A percentile compares a stretch with the other conserved stretches of the same genome.
phyloP scores from a whole-genome alignment of 1,284 basidiomycete genomes.

The Ceratobasidium sp. region DNA sequence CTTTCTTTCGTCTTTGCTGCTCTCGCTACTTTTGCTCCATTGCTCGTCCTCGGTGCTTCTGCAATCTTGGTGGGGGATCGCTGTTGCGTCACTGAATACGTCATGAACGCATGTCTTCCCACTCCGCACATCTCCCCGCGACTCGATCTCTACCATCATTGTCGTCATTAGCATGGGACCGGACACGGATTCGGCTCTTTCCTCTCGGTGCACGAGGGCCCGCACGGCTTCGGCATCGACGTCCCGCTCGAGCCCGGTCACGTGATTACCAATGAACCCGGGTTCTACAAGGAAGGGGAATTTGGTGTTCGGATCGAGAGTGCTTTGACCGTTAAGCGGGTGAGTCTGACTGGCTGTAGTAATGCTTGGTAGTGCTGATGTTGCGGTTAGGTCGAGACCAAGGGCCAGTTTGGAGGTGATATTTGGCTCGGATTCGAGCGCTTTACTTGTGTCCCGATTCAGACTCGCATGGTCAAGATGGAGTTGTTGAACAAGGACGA shows the following conservation, averaged over 20 bases:
- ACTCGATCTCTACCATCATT: slow-evolving; percentile 41
- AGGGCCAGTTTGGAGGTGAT: slow-evolving; percentile 72
- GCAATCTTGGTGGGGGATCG: slow-evolving; percentile 32
- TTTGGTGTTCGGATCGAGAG: slow-evolving; percentile 94
- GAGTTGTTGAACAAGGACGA: slow-evolving; percentile 84
- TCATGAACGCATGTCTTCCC: slow-evolving; percentile 44
- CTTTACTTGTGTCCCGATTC: slow-evolving; percentile 87
- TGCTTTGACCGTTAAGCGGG: slow-evolving; percentile 71
- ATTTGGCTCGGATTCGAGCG: slow-evolving; percentile 88
- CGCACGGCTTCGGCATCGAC: slow-evolving; percentile 70
- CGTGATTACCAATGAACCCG: slow-evolving; percentile 88
- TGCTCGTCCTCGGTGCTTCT: background rate
- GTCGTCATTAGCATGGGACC: slow-evolving; percentile 70
- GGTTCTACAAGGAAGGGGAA: slow-evolving; percentile 80
- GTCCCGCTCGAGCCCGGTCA: slow-evolving; percentile 79
- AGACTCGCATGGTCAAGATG: slow-evolving; percentile 88
- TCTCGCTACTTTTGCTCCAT: background rate
- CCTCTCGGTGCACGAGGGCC: slow-evolving; percentile 52
- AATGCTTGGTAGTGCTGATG: background rate
- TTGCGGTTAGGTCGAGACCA: slow-evolving; percentile 56
- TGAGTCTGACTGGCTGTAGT: slow-evolving; percentile 59
- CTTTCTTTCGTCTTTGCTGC: slow-evolving; percentile 17
- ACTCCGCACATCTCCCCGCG: slow-evolving; percentile 43
- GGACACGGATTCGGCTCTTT: slow-evolving; percentile 85
- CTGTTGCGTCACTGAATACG: slow-evolving; percentile 48